Percentiles rank a stretch among this genome's conserved stretches.
Conservation (phyloP, 2,329 filamentous ascomycete genomes). For the Fusarium sp. region DNA sequence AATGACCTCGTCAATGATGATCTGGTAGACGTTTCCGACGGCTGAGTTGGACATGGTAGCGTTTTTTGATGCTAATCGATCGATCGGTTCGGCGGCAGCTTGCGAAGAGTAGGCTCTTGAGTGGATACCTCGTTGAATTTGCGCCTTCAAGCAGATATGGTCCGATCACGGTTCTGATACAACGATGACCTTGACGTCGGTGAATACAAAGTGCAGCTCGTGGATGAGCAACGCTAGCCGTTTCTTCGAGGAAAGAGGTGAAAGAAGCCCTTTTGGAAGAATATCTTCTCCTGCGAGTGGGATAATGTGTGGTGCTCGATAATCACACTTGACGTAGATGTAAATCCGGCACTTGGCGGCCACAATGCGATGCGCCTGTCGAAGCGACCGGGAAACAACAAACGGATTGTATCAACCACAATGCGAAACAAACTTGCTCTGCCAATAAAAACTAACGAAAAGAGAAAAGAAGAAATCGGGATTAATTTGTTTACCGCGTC, state of each 20-base stretch:
- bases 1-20: conserved; percentile 87
- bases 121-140: conserved; percentile 12
- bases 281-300: not conserved
- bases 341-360: conserved; percentile 31
- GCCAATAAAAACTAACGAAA: not conserved
- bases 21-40: conserved; percentile 83
- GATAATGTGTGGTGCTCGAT: conserved; percentile 21
- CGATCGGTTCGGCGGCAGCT: conserved; percentile 1
- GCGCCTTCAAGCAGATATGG: conserved; percentile 17
- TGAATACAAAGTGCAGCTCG: not conserved
- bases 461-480: not conserved
- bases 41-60: conserved; percentile 68
- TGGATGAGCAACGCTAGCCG: conserved; percentile 2
- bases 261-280: not conserved
- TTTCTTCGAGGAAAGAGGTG: not conserved
- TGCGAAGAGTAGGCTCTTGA: conserved; percentile 1
- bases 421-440: conserved; percentile 3
- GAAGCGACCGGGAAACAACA: conserved; percentile 1
- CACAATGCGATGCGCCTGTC: conserved; percentile 21
- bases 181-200: conserved; percentile 1
- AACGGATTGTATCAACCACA: conserved; percentile 27
- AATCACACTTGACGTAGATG: conserved; percentile 25
- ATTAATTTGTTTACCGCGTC: conserved; percentile 27
- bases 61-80: conserved; percentile 20
- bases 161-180: not conserved